phyloP scores from a whole-genome alignment of 352 stramenopile genomes.

The Globisporangium cylindrosporum region DNA sequence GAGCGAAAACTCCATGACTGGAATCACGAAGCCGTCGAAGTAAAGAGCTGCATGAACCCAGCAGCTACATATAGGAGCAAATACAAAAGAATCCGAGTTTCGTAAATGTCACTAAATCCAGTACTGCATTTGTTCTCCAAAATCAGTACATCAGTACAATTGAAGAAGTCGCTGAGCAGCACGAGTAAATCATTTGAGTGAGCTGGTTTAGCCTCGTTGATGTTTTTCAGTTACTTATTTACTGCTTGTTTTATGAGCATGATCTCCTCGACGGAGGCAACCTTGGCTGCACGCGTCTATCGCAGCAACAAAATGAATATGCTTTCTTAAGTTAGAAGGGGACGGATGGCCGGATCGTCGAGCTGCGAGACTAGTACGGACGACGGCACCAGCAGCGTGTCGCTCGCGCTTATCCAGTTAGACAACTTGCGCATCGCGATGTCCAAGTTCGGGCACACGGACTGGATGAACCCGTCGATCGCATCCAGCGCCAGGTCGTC shows the following conservation, averaged over 20 bases:
- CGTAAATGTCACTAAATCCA: too few relatives aligned
- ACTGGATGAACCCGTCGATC: slow-evolving; percentile 84
- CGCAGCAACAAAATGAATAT: not conserved
- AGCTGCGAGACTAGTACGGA: slow-evolving; percentile 21
- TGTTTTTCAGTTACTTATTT: not conserved
- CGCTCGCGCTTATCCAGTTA: slow-evolving; percentile 49
- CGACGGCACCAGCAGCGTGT: slow-evolving; percentile 14
- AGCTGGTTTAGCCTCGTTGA: too few relatives aligned
- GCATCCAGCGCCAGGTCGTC: slow-evolving; percentile 68
- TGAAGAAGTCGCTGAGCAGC: too few relatives aligned
- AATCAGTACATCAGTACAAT: too few relatives aligned
- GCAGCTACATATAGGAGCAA: too few relatives aligned
- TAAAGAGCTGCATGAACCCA: too few relatives aligned
- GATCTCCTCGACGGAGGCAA: not conserved
- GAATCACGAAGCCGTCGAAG: too few relatives aligned
- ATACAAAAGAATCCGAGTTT: too few relatives aligned
- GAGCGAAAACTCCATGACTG: too few relatives aligned
- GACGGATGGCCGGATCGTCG: slow-evolving; percentile 9
- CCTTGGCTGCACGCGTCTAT: not conserved
- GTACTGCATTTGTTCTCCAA: too few relatives aligned
- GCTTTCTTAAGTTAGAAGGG: slow-evolving; percentile 14
- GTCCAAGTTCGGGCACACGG: slow-evolving; percentile 84
- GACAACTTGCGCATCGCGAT: slow-evolving; percentile 78
- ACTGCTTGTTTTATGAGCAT: not conserved
- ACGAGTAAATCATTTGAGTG: too few relatives aligned